These are phyloP conservation scores for Leucocoprinus birnbaumii DNA, from an alignment of 768 basidiomycete species.

Conservation along the genomic window DNA sequence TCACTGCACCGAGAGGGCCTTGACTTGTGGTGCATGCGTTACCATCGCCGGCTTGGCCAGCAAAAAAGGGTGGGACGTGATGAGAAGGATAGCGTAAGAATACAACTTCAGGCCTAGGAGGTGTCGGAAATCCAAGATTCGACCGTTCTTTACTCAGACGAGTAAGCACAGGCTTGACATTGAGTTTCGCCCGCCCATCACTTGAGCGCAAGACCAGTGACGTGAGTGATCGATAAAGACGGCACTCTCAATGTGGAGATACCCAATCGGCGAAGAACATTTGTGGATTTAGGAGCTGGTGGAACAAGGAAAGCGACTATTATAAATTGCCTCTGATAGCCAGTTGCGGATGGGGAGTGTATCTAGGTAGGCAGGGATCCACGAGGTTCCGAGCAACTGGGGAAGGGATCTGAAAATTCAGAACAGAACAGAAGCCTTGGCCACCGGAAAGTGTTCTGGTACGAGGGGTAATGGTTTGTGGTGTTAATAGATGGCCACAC, in stretches of 20 bases:
- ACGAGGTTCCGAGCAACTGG: background rate
- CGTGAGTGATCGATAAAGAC: conserved; percentile 12
- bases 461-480: conserved; percentile 4
- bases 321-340: conserved; percentile 12
- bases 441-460: conserved; percentile 10
- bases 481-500: conserved; percentile 7
- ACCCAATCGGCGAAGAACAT: conserved; percentile 11
- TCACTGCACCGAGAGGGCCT: background rate
- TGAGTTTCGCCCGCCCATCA: conserved; percentile 3
- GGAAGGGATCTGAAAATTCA: background rate
- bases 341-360: conserved; percentile 9
- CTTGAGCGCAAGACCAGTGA: background rate
- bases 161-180: background rate
- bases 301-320: background rate
- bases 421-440: conserved; percentile 9
- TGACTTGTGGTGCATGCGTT: background rate
- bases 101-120: conserved; percentile 4
- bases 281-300: conserved; percentile 9
- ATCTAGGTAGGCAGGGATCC: conserved; percentile 5
- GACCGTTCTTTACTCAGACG: conserved; percentile 3
- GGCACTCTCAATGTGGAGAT: background rate
- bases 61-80: conserved; percentile 7
- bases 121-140: conserved; percentile 6
- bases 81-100: conserved; percentile 7
- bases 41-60: conserved; percentile 4